Conservation (phyloP, 179 eudicot species). For the Patellifolia procumbens region DNA sequence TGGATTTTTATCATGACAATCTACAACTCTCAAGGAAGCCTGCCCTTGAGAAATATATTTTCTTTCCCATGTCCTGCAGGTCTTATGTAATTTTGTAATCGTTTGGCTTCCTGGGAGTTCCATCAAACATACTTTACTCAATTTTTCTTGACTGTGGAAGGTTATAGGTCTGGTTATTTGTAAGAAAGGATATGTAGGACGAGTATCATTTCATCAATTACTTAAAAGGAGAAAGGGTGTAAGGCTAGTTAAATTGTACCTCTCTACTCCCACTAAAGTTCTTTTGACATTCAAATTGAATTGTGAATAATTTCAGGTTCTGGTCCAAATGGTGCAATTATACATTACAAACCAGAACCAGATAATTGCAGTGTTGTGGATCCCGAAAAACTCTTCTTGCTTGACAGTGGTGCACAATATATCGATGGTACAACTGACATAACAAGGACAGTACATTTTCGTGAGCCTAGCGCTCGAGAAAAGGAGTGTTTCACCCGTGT, state of each 20-base stretch:
- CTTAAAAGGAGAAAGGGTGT: neutral
- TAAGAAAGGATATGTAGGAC: neutral
- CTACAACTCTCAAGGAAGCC: neutral
- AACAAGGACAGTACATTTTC: slow-evolving; percentile 94
- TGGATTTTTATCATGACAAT: too few relatives aligned
- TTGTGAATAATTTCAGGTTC: slow-evolving; percentile 43
- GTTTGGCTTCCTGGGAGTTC: neutral
- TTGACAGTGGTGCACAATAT: slow-evolving; percentile 98
- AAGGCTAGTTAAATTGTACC: neutral
- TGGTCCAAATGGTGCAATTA: slow-evolving; percentile 97
- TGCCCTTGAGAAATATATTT: neutral
- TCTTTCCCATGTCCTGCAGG: neutral
- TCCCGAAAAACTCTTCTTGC: slow-evolving; percentile 64
- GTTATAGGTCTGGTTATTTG: too few relatives aligned
- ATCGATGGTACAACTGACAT: slow-evolving; percentile 97
- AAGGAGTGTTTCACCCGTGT: slow-evolving; percentile 95
- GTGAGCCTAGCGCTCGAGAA: slow-evolving; percentile 81
- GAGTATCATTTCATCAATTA: neutral
- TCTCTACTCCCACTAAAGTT: slow-evolving; percentile 5
- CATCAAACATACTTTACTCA: neutral
- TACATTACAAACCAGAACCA: slow-evolving; percentile 93
- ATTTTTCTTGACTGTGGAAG: neutral
- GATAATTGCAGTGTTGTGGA: slow-evolving; percentile 76
- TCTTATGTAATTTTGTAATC: neutral
- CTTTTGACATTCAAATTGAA: slow-evolving; percentile 5